A percentile compares a stretch with the other conserved stretches of the same genome.
These are phyloP conservation scores for Neoboletus magnificus DNA, from an alignment of 768 basidiomycete species.

Conservation along the genomic window DNA sequence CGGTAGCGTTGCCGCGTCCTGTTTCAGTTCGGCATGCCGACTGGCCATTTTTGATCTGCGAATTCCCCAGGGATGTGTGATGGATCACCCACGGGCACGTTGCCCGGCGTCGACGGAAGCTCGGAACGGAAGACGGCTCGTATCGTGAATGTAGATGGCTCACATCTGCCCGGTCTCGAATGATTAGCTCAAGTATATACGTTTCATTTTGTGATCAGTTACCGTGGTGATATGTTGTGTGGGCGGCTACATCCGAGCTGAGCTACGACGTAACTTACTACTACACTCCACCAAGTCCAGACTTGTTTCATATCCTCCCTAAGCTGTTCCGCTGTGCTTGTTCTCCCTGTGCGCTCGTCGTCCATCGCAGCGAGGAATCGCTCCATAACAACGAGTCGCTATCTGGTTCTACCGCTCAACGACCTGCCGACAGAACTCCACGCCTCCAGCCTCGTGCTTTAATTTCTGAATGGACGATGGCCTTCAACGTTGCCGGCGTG, in stretches of 20 bases:
- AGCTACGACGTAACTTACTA: slow-evolving; percentile 9
- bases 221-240: slow-evolving; percentile 28
- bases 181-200: background rate
- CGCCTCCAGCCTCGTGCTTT: slow-evolving; percentile 13
- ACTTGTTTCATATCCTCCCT: background rate
- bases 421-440: background rate
- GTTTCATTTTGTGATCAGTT: slow-evolving; percentile 12
- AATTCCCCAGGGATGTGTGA: background rate
- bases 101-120: background rate
- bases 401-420: background rate
- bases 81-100: background rate
- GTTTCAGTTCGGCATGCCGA: background rate
- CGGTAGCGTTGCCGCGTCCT: background rate
- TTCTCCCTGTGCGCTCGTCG: slow-evolving; percentile 1
- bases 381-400: background rate
- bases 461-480: slow-evolving; percentile 34
- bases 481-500: slow-evolving; percentile 48
- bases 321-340: background rate
- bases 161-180: background rate
- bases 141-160: background rate
- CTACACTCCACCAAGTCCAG: background rate
- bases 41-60: background rate
- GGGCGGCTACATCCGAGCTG: slow-evolving; percentile 31
- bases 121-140: background rate
- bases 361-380: slow-evolving; percentile 2